Base-by-base conservation (phyloP, 2,329 filamentous ascomycete species). In the Trichoderma polysporum region DNA sequence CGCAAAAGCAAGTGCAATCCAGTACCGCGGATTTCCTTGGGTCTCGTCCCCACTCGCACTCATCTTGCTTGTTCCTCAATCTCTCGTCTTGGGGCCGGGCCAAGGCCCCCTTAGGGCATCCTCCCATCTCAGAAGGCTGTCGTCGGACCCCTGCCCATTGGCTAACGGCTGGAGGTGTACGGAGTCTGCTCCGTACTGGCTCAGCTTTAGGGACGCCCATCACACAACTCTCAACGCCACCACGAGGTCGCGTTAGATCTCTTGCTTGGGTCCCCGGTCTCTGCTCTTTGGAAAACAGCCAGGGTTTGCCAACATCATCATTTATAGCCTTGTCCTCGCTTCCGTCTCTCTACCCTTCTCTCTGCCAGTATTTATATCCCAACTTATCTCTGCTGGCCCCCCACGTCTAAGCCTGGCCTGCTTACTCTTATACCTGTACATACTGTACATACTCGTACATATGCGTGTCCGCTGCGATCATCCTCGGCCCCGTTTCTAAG, bases 231-330 rank as follows among this genome's bases (percentile, higher is more conserved):
- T 45, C 53, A 73, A 72, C 75, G 74, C 76, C 76, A 77, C 75
- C 75, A 76, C 75, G 75, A 75, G 74, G 75, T 75, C 74, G 71
- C 71, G 71, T 74, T 74, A 77, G 76, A 77, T 77, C 76, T 77
- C 76, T 77, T 60, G 66, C 67, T 66, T 61, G 66, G 64, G 60
- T 62, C 71, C 47, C 68, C 67, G 53, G 69, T 69, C 68, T 31
- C 58, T 58, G 47, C 67, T 31, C 41, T 19, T 54, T 47, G 22
- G 47, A 66, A 69, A 49, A 68, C 39, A 35, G 31, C 39, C 31
- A 59, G 68, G 70, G 70, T 70, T 66, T 33, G 64, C 41, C 60
- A 58, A 65, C 61, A 64, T 72, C 68, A 62, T 62, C 54, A 67
- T 64, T 64, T 56, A 58, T 64, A 58, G 52, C 59, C 62, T 68